Conservation (phyloP, 192 early-diverging fungal species). For the Backusella tuberculispora region DNA sequence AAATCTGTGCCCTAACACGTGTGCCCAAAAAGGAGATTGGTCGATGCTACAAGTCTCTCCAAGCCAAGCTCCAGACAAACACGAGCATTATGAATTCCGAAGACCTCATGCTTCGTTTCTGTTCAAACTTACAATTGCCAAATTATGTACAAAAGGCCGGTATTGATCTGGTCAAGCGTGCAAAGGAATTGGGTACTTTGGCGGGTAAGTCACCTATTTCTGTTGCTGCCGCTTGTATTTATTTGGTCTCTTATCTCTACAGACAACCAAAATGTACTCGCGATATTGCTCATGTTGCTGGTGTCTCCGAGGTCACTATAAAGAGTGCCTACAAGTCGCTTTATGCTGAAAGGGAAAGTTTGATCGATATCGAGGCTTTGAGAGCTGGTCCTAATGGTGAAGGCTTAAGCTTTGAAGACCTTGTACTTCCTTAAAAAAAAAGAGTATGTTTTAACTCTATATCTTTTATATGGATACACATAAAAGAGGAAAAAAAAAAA, state of each 20-base stretch:
- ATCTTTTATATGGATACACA: too few relatives aligned
- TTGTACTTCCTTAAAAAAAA: constrained; percentile 13
- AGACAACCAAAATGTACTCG: constrained; percentile 66
- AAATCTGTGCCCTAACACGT: constrained; percentile 87
- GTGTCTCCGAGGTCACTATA: constrained; percentile 94
- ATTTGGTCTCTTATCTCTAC: constrained; percentile 79
- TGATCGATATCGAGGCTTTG: constrained; percentile 55
- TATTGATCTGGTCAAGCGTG: constrained; percentile 68
- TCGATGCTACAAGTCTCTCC: constrained; percentile 74
- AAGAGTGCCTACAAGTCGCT: constrained; percentile 82
- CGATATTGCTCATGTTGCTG: constrained; percentile 83
- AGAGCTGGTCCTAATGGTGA: constrained; percentile 5
- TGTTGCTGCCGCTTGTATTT: constrained; percentile 91
- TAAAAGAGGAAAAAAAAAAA: not conserved
- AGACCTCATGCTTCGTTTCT: constrained; percentile 81
- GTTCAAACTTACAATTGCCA: constrained; percentile 72
- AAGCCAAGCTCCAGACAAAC: constrained; percentile 58
- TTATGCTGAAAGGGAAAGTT: constrained; percentile 57
- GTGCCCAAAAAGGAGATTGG: constrained; percentile 96
- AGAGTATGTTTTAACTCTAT: not conserved
- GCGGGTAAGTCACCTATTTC: constrained; percentile 92
- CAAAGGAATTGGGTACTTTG: constrained; percentile 80
- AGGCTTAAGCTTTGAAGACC: constrained; percentile 13
- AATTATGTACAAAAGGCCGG: constrained; percentile 72
- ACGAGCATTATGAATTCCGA: constrained; percentile 70